phyloP scores from a whole-genome alignment of 2,329 filamentous ascomycete genomes.

The Podosphaera xanthii region DNA sequence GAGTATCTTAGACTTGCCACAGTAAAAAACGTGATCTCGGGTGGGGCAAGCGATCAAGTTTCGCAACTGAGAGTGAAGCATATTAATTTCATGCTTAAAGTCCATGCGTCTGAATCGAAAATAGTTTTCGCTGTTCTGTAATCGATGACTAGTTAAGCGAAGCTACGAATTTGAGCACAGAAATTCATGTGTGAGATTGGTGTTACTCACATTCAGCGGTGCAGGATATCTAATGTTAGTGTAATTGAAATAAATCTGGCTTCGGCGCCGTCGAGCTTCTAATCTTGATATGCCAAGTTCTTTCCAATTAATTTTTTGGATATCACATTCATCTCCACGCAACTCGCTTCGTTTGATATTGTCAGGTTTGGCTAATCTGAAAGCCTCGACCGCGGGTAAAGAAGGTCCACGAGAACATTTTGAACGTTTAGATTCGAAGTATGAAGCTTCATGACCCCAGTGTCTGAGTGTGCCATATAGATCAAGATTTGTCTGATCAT shows the following conservation, averaged over 20 bases:
- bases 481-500: neutral
- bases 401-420: neutral
- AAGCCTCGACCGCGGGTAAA: neutral
- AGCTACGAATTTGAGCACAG: slow-evolving; percentile 3
- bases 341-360: slow-evolving; percentile 23
- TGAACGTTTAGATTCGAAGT: neutral
- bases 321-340: slow-evolving; percentile 30
- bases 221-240: slow-evolving; percentile 28
- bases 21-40: slow-evolving; percentile 33
- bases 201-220: slow-evolving; percentile 22
- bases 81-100: slow-evolving; percentile 26
- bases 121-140: slow-evolving; percentile 19
- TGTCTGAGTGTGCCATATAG: neutral
- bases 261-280: slow-evolving; percentile 25
- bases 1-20: slow-evolving; percentile 25
- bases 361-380: slow-evolving; percentile 7
- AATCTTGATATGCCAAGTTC: slow-evolving; percentile 26
- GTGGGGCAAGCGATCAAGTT: slow-evolving; percentile 36
- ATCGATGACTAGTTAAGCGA: slow-evolving; percentile 5
- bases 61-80: slow-evolving; percentile 44
- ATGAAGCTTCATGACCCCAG: neutral
- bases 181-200: neutral
- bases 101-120: slow-evolving; percentile 36
- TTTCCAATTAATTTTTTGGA: slow-evolving; percentile 37
- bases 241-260: slow-evolving; percentile 32